Evolutionary conservation across 164 flowering plant genomes (phyloP).

Genomic region (Vitis riparia): DNA sequence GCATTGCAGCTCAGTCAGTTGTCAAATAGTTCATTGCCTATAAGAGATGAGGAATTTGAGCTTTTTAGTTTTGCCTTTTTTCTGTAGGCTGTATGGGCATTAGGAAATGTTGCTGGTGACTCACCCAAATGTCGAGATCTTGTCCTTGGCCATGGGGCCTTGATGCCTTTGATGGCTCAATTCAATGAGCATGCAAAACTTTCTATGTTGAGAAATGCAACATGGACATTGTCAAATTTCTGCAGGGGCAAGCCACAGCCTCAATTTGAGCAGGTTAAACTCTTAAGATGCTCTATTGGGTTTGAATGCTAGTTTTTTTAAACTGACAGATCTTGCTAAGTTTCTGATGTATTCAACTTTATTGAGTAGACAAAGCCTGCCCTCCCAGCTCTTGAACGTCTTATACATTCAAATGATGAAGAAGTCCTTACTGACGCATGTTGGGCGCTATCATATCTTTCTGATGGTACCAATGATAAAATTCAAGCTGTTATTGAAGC

Average conservation of each 20-base stretch:
- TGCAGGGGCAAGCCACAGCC: constrained; percentile 93
- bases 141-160: constrained; percentile 67
- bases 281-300: background rate
- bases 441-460: constrained; percentile 80
- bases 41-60: background rate
- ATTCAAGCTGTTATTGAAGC: constrained; percentile 84
- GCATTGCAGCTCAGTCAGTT: background rate
- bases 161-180: constrained; percentile 64
- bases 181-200: constrained; percentile 80
- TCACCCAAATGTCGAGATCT: constrained; percentile 86
- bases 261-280: constrained; percentile 68
- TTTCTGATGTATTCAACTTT: background rate
- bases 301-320: no score
- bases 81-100: constrained; percentile 86
- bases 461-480: constrained; percentile 83
- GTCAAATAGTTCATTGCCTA: background rate
- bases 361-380: constrained; percentile 63
- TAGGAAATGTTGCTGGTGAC: constrained; percentile 91
- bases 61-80: constrained; percentile 9
- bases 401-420: constrained; percentile 71
- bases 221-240: constrained; percentile 90
- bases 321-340: no score
- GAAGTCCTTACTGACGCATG: constrained; percentile 82
- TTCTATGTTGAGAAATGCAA: constrained; percentile 85
- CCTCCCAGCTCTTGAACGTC: constrained; percentile 73